Base-by-base conservation (phyloP, 306 rosid genomes). In the Rosa chinensis region DNA sequence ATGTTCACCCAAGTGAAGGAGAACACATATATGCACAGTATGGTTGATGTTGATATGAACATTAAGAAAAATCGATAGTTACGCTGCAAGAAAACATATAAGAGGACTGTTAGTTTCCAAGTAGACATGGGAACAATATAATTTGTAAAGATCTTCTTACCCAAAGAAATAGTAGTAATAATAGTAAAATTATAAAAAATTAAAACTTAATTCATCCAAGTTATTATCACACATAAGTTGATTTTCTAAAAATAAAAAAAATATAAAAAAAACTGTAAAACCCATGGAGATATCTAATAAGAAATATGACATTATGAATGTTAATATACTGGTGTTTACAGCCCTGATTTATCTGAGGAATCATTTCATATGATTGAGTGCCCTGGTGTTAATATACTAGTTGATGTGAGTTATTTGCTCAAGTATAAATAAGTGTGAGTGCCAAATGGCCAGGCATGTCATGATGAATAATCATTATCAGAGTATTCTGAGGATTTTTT, bases 61-160 rank as follows among this genome's bases (percentile, higher is more conserved):
- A 90, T 72, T 92, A 93, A 87, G 93, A 95, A 95, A 86, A 83
- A 91, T 70, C 97, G 89, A 84, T 95, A 95, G 85, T 95, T 95
- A 74, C 96, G 90, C 98, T 95, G 97, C 96, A 91, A 74, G 21
- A 72, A 78, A 43, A 62, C 79, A 70, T 78, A 83, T 0, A 77
- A n/a, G 72, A 59, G 35, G 39, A 78, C 6, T n/a, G 69, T 85
- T 82, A 88, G 82, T 81, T 66, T 61, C 78, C 70, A 23, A 66
- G 18, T 25, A 56, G 5, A 40, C 43, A 42, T 59, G 0, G 7
- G 7, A 37, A 75, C 6, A 6, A 40, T 59, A 55, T 47, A 32
- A 32, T 32, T 32, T 32, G 37, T 32, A 47, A 47, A 47, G 50
- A 47, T 47, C 50, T 47, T 47, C 50, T 47, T 47, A 47, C 50